A percentile compares a stretch with the other conserved stretches of the same genome.
phyloP scores from a whole-genome alignment of 352 stramenopile genomes.

The Elongisporangium undulatum region DNA sequence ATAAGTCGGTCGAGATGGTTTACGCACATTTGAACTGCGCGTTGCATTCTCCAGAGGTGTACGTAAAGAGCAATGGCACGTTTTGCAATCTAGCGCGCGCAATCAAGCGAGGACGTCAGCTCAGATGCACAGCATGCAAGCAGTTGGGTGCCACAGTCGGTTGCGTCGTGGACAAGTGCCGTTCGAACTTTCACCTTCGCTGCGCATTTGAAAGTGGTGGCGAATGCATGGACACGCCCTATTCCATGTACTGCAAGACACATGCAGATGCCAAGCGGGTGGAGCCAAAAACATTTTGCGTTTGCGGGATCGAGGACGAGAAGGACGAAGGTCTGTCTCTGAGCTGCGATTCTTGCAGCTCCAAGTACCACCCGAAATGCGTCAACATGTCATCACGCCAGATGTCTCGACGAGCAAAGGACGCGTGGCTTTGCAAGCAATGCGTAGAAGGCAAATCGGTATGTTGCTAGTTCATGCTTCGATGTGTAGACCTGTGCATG shows the following conservation, averaged over 20 bases:
- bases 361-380: conserved; percentile 75
- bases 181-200: conserved; percentile 73
- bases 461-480: background rate
- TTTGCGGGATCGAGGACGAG: conserved; percentile 39
- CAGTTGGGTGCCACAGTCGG: conserved; percentile 65
- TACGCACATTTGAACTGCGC: conserved; percentile 83
- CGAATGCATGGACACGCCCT: conserved; percentile 68
- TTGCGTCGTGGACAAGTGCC: conserved; percentile 74
- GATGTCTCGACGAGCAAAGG: conserved; percentile 48
- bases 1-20: conserved; percentile 63
- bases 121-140: conserved; percentile 71
- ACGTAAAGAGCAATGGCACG: conserved; percentile 73
- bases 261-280: conserved; percentile 42
- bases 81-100: conserved; percentile 77
- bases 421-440: conserved; percentile 29
- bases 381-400: conserved; percentile 76
- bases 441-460: conserved; percentile 24
- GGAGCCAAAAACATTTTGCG: conserved; percentile 31
- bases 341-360: conserved; percentile 54
- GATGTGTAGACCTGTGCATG: conserved; percentile 3
- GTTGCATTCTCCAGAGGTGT: conserved; percentile 77
- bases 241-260: conserved; percentile 68
- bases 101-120: conserved; percentile 72
- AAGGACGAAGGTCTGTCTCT: conserved; percentile 49
- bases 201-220: conserved; percentile 71